phyloP scores from a whole-genome alignment of 73 alveolate genomes.

The Uronychia binucleata region DNA sequence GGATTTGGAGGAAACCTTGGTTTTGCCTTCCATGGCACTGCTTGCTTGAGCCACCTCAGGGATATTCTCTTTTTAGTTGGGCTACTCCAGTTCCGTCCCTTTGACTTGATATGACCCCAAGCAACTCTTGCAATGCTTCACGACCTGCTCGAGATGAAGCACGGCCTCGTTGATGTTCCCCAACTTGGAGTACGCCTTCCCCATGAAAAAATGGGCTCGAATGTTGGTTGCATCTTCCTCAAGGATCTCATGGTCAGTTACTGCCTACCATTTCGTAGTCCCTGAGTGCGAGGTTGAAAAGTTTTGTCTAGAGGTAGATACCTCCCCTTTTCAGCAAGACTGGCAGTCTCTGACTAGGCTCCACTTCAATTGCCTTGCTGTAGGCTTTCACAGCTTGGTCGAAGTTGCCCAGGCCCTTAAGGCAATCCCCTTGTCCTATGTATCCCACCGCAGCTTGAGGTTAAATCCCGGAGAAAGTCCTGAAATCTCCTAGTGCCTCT shows the following conservation, averaged over 20 bases:
- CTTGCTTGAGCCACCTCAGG: not conserved
- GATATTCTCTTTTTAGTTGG: not conserved
- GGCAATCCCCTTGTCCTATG: slow-evolving; percentile 78
- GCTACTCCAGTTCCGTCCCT: not conserved
- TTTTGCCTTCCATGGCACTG: not conserved
- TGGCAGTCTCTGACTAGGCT: slow-evolving; percentile 23
- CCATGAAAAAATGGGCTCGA: slow-evolving; percentile 72
- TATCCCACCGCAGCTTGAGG: slow-evolving; percentile 61
- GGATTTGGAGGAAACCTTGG: not conserved
- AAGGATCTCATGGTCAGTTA: slow-evolving; percentile 14
- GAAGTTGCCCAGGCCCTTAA: slow-evolving; percentile 47
- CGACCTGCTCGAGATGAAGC: slow-evolving; percentile 74
- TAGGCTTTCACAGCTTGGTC: slow-evolving; percentile 61
- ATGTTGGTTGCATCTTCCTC: slow-evolving; percentile 43
- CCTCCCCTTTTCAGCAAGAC: slow-evolving; percentile 50
- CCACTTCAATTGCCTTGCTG: slow-evolving; percentile 27
- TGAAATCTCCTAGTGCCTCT: slow-evolving; percentile 54
- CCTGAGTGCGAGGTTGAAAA: slow-evolving; percentile 26
- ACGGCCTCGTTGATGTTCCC: slow-evolving; percentile 65
- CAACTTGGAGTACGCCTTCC: slow-evolving; percentile 56
- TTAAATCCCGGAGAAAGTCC: slow-evolving; percentile 28
- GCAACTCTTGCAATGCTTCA: slow-evolving; percentile 42
- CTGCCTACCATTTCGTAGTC: slow-evolving; percentile 43
- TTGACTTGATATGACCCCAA: not conserved
- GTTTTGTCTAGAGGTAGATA: slow-evolving; percentile 35